Evolutionary conservation across 805 yeast species (phyloP), one percentile per base, ranked within the genome.

Genomic region (Teunomyces stri): DNA sequence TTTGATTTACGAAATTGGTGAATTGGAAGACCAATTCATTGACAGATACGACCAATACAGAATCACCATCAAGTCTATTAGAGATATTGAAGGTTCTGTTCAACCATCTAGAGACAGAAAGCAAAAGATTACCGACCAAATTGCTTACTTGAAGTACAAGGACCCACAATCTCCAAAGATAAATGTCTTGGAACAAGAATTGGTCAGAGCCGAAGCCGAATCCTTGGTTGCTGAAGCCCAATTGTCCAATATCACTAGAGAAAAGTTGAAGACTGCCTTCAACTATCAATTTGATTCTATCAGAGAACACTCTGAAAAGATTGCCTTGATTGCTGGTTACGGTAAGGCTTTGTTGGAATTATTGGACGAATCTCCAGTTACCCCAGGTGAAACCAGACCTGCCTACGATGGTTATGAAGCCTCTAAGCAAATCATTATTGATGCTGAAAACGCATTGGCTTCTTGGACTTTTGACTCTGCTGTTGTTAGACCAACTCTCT

Each of bases 151-250:
- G 74, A 94, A 94, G 78, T 94, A 94, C 81, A 92, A 92, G 81
- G 98, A 92, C 72, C 98, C 99, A 54, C 89, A 87, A 75, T 89
- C 97, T 46, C 95, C 97, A 69, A 92, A 92, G 80, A 87, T 92
- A 57, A 84, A 88, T 56, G 92, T 91, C 46, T 82, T 92, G 70
- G 99, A 92, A 80, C 98, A 94, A 78, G 98, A 94, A 76, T 82
- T 94, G 68, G 98, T 94, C 58, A 85, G 99, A 74, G 97, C 98
- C 44, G 99, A 92, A 79, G 98, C 98, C 57, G 98, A 94, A 77
- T 89, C 97, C 44, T 83, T 92, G 61, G 99, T 92, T 62, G 99
- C 99, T 51, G 99, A 92, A 79, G 98, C 98, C 50, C 99, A 92
- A 79, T 83, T 92, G 68, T 89, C 97, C 54, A 92, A 92, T 78